phyloP scores from a whole-genome alignment of 352 stramenopile species.

The Phytophthora syringae region DNA sequence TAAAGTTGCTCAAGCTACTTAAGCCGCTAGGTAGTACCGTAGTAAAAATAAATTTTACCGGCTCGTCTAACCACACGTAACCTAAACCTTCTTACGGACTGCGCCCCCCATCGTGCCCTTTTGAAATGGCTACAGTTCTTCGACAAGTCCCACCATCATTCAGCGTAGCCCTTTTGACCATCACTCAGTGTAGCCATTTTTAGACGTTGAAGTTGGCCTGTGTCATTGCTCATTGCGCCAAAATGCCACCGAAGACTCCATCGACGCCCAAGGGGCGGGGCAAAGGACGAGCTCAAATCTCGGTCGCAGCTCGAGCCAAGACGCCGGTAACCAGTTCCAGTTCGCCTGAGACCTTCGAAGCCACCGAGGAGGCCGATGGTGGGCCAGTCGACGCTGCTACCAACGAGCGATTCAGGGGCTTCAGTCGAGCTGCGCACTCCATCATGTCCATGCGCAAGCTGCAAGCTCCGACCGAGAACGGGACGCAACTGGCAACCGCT shows the following conservation, averaged over 20 bases:
- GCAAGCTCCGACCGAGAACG: not conserved
- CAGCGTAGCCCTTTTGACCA: too few species aligned
- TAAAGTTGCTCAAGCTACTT: too few species aligned
- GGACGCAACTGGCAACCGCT: not conserved
- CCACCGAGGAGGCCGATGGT: not conserved
- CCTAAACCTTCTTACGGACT: too few species aligned
- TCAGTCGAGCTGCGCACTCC: constrained; percentile 44
- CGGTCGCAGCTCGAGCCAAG: constrained; percentile 13
- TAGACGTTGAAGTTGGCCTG: constrained; percentile 8
- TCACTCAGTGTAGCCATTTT: too few species aligned
- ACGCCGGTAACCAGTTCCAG: too few species aligned
- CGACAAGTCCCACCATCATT: too few species aligned
- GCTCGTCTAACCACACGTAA: too few species aligned
- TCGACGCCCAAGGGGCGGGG: constrained; percentile 20
- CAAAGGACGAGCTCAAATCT: constrained; percentile 17
- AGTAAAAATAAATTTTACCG: too few species aligned
- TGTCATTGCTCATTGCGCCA: not conserved
- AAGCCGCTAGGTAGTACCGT: too few species aligned
- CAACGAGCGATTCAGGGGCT: constrained; percentile 16
- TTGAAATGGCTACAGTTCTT: constrained; percentile 10
- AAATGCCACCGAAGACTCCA: constrained; percentile 13
- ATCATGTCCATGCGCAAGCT: constrained; percentile 39
- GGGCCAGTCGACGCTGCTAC: too few species aligned
- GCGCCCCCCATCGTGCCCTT: not conserved
- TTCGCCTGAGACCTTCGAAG: constrained; percentile 7